phyloP scores from a whole-genome alignment of 2,329 filamentous ascomycete genomes.

The Chaetothyriales sp. region DNA sequence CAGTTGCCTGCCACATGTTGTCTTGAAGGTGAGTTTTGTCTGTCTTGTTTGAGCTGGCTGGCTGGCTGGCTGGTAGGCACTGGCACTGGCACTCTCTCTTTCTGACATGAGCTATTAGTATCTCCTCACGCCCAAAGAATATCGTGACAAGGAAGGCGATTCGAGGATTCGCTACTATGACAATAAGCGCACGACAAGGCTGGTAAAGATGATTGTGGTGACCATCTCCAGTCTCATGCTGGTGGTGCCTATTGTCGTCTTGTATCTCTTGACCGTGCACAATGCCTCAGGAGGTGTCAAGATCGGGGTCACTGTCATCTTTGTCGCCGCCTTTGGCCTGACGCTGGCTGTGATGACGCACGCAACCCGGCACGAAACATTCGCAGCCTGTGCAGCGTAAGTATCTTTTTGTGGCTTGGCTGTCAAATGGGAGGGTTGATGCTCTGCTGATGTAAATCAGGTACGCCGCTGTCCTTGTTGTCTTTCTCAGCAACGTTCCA shows the following conservation, averaged over 20 bases:
- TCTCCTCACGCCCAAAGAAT: too few relatives aligned
- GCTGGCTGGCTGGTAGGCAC: too few relatives aligned
- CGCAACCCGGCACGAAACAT: background rate
- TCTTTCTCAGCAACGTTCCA: background rate
- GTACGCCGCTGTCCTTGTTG: background rate
- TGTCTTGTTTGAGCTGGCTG: too few relatives aligned
- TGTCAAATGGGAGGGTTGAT: background rate
- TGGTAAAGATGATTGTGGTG: background rate
- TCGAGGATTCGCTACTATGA: background rate
- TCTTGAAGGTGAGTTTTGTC: background rate
- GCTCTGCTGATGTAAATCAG: background rate
- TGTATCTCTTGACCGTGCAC: background rate
- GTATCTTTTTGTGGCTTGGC: too few relatives aligned
- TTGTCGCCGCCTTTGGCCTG: background rate
- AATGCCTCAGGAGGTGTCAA: background rate
- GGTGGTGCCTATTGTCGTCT: background rate
- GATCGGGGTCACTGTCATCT: background rate
- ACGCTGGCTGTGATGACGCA: background rate
- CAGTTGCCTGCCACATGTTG: background rate
- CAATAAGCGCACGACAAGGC: background rate
- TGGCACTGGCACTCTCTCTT: too few relatives aligned
- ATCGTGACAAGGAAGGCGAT: background rate
- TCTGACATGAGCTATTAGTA: background rate
- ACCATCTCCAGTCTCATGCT: background rate
- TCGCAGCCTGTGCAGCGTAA: background rate